A percentile compares a stretch with the other conserved stretches of the same genome.
phyloP scores from a whole-genome alignment of 495 filamentous ascomycete genomes.

The Penicillium malachiteum region DNA sequence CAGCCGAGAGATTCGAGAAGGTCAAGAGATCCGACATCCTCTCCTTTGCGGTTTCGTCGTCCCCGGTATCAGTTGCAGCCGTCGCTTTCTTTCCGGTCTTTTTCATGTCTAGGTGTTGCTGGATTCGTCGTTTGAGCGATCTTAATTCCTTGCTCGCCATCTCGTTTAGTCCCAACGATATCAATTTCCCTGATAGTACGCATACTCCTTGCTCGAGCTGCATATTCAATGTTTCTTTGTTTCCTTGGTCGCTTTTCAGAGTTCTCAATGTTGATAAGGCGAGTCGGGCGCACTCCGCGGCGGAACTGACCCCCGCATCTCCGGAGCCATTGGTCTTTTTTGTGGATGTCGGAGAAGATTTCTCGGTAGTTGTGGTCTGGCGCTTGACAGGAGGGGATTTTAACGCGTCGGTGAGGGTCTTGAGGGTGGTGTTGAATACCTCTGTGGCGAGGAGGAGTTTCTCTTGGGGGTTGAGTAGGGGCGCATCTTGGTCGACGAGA shows the following conservation, averaged over 20 bases:
- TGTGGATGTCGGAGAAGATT: constrained; percentile 50
- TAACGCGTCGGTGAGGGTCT: constrained; percentile 68
- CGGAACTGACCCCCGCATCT: constrained; percentile 31
- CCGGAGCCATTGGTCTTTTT: constrained; percentile 21
- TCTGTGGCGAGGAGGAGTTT: constrained; percentile 74
- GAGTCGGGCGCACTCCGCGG: constrained; percentile 73
- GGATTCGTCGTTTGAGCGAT: constrained; percentile 61
- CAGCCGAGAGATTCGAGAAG: constrained; percentile 47
- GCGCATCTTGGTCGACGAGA: constrained; percentile 34
- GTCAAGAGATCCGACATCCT: constrained; percentile 62
- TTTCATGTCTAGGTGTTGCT: constrained; percentile 37
- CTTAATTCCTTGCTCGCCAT: constrained; percentile 76
- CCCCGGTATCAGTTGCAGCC: constrained; percentile 18
- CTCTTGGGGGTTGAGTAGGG: constrained; percentile 55
- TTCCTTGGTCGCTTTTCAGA: constrained; percentile 52
- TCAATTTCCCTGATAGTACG: constrained; percentile 68
- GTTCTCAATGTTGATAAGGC: constrained; percentile 69
- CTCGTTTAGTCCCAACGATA: constrained; percentile 70
- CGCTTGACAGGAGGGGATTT: constrained; percentile 42
- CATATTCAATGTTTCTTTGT: constrained; percentile 55
- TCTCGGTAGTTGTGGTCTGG: constrained; percentile 25
- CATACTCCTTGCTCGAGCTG: constrained; percentile 86
- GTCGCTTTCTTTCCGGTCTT: constrained; percentile 23
- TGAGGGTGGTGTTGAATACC: constrained; percentile 74
- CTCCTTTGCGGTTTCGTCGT: constrained; percentile 39